These are phyloP conservation scores for Gynandropsis gynandra DNA, from an alignment of 345 rosid species.

Conservation along the genomic window DNA sequence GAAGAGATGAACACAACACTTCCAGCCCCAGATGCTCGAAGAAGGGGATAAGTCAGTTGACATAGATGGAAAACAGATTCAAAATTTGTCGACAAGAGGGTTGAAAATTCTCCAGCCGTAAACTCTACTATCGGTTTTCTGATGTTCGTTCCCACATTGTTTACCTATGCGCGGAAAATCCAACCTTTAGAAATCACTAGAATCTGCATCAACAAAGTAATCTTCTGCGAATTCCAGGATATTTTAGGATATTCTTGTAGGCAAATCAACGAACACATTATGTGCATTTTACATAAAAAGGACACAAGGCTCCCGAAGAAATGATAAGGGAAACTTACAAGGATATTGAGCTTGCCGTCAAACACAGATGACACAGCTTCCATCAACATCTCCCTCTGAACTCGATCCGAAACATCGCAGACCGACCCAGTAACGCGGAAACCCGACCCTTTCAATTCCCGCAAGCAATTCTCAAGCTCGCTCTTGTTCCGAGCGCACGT, in stretches of 20 bases:
- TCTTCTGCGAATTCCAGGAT: not conserved
- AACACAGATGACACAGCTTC: conserved; percentile 34
- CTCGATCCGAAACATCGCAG: conserved; percentile 48
- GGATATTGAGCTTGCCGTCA: conserved; percentile 50
- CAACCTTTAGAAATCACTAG: not conserved
- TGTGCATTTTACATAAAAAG: conserved; percentile 5
- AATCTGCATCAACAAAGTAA: not conserved
- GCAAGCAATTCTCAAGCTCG: conserved; percentile 40
- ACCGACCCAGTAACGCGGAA: conserved; percentile 47
- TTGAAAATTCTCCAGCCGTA: conserved; percentile 47
- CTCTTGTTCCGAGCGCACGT: conserved; percentile 54
- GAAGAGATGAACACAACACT: conserved; percentile 68
- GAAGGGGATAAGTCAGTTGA: conserved; percentile 65
- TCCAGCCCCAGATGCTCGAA: conserved; percentile 50
- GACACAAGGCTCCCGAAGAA: not conserved
- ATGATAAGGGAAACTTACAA: conserved; percentile 29
- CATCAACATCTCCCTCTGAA: conserved; percentile 43
- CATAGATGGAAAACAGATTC: conserved; percentile 68
- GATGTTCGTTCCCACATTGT: conserved; percentile 69
- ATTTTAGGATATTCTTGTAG: conserved; percentile 17
- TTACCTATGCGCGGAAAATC: conserved; percentile 31
- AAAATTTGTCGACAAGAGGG: conserved; percentile 56
- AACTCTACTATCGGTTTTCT: conserved; percentile 61
- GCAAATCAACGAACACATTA: conserved; percentile 30
- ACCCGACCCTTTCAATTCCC: conserved; percentile 41